phyloP scores from a whole-genome alignment of 1,284 basidiomycete species.

The Apiotrichum laibachii region DNA sequence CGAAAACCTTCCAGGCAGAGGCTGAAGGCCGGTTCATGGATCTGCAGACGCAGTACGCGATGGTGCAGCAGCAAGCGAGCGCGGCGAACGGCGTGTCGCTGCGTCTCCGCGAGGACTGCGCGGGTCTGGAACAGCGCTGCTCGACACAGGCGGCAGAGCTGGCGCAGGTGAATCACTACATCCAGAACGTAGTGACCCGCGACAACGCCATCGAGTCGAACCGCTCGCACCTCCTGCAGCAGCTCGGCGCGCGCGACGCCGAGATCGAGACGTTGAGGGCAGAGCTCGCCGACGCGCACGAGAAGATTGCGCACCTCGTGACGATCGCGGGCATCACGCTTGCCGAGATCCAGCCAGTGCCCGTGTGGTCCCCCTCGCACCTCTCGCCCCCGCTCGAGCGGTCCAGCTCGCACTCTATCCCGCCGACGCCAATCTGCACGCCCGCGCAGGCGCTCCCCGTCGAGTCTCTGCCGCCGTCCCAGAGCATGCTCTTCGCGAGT shows the following conservation, averaged over 20 bases:
- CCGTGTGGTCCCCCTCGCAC: background rate
- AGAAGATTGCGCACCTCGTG: background rate
- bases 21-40: background rate
- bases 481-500: background rate
- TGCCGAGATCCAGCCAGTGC: background rate
- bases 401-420: background rate
- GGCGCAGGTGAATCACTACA: background rate
- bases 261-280: background rate
- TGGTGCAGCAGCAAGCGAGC: background rate
- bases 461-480: background rate
- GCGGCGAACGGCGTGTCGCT: background rate
- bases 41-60: background rate
- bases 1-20: background rate
- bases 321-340: background rate
- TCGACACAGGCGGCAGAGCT: background rate
- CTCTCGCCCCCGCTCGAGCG: background rate
- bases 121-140: background rate
- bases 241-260: background rate
- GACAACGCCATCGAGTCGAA: background rate
- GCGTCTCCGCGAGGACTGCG: background rate
- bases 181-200: background rate
- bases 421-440: background rate
- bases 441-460: background rate
- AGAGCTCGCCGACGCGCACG: background rate
- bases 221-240: background rate